These are phyloP conservation scores for Monosporascus sp. DNA, from an alignment of 2,329 filamentous ascomycete species.

Conservation along the genomic window DNA sequence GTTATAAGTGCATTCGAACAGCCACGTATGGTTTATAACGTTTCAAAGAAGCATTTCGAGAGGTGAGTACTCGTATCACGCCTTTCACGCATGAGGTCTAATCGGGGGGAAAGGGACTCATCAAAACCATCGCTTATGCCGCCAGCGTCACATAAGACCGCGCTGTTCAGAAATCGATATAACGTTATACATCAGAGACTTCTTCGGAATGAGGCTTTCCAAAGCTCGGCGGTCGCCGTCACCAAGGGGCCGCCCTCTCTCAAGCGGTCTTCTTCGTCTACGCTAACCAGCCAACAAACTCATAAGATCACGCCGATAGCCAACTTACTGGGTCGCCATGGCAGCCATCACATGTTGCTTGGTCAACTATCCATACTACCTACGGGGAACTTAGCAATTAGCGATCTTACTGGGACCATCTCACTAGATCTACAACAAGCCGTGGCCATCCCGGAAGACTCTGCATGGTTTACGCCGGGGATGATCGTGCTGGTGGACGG, in stretches of 20 bases:
- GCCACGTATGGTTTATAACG: conserved; percentile 72
- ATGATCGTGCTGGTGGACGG: conserved; percentile 96
- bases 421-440: conserved; percentile 77
- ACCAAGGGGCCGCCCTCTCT: conserved; percentile 49
- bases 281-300: conserved; percentile 52
- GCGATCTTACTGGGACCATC: conserved; percentile 85
- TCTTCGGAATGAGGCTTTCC: conserved; percentile 88
- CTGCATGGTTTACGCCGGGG: conserved; percentile 87
- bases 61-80: conserved; percentile 41
- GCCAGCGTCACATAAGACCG: conserved; percentile 73
- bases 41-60: conserved; percentile 86
- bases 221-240: conserved; percentile 69
- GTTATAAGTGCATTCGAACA: conserved; percentile 81
- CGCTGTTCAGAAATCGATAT: conserved; percentile 83
- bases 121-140: conserved; percentile 69
- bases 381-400: conserved; percentile 75
- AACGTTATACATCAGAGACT: conserved; percentile 89
- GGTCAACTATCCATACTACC: conserved; percentile 78
- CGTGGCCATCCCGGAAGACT: conserved; percentile 75
- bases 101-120: conserved; percentile 42
- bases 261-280: conserved; percentile 53
- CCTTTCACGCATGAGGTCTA: background rate
- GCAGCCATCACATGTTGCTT: conserved; percentile 78
- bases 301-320: conserved; percentile 87
- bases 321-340: conserved; percentile 71